These are phyloP conservation scores for Cladobotryum protrusum DNA, from an alignment of 2,329 filamentous ascomycete genomes.

Conservation along the genomic window DNA sequence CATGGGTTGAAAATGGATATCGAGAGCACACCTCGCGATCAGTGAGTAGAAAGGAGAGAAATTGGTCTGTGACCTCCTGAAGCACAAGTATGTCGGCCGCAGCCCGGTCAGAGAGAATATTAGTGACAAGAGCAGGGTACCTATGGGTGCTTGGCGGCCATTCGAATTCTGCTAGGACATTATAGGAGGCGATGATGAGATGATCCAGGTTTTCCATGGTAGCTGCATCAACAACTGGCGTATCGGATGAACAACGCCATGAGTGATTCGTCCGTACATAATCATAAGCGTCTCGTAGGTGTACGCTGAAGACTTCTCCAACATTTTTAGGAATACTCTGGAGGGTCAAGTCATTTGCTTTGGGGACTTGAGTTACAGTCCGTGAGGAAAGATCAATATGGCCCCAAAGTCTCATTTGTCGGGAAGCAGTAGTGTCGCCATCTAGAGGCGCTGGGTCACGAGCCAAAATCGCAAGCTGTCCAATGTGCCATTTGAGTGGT, in stretches of 20 bases:
- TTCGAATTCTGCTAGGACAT: constrained; percentile 46
- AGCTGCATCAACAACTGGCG: not conserved
- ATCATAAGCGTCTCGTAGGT: not conserved
- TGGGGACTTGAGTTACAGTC: not conserved
- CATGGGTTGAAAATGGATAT: constrained; percentile 54
- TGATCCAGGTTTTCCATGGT: not conserved
- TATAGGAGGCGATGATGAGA: constrained; percentile 45
- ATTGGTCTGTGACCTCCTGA: constrained; percentile 60
- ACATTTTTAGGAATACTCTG: not conserved
- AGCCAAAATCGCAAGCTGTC: constrained; percentile 46
- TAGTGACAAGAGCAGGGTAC: constrained; percentile 38
- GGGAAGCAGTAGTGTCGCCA: constrained; percentile 21
- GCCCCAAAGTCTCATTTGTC: constrained; percentile 53
- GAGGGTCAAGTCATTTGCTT: not conserved
- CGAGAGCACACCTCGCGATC: constrained; percentile 36
- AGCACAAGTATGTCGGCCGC: constrained; percentile 45
- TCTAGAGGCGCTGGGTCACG: constrained; percentile 33
- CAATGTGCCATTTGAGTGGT: constrained; percentile 40
- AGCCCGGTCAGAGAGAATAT: constrained; percentile 37
- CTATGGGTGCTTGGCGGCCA: constrained; percentile 38
- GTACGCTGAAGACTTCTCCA: not conserved
- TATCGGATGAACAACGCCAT: not conserved
- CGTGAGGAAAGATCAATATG: constrained; percentile 32
- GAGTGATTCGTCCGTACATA: not conserved
- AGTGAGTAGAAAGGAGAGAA: constrained; percentile 49